phyloP scores from a whole-genome alignment of 108 stramenopile genomes.

The Stephanodiscus minutulus region DNA sequence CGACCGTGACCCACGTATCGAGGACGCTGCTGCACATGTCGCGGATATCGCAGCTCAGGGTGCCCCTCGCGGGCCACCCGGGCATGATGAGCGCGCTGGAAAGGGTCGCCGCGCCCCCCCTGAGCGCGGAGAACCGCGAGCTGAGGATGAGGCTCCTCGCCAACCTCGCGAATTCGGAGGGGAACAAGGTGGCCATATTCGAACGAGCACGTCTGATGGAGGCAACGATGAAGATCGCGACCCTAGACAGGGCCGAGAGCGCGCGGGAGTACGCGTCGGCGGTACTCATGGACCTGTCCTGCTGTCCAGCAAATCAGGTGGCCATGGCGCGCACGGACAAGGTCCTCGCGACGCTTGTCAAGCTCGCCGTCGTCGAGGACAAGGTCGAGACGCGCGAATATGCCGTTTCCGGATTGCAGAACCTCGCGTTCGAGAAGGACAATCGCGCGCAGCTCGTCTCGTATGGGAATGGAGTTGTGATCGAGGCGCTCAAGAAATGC shows the following conservation, averaged over 20 bases:
- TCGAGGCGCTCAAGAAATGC: conserved; percentile 76
- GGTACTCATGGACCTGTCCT: conserved; percentile 83
- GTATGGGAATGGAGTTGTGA: conserved; percentile 73
- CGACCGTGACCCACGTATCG: conserved; percentile 61
- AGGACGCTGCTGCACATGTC: conserved; percentile 68
- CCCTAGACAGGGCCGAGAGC: conserved; percentile 61
- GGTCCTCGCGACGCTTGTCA: conserved; percentile 76
- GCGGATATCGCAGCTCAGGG: conserved; percentile 62
- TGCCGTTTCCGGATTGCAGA: conserved; percentile 83
- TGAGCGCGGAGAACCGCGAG: conserved; percentile 64
- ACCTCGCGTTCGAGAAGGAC: conserved; percentile 78
- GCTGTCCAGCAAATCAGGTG: conserved; percentile 68
- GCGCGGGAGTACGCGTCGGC: conserved; percentile 74
- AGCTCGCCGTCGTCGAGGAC: conserved; percentile 71
- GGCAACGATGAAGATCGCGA: conserved; percentile 61
- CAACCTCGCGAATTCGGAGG: conserved; percentile 79
- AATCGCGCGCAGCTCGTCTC: conserved; percentile 63
- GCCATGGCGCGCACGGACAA: conserved; percentile 75
- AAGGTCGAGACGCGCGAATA: conserved; percentile 69
- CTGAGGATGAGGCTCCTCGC: conserved; percentile 69
- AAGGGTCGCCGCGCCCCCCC: conserved; percentile 48
- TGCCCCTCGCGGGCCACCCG: conserved; percentile 48
- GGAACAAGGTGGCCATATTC: conserved; percentile 69
- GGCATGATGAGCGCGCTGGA: conserved; percentile 66
- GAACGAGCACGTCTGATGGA: conserved; percentile 59